A percentile compares a stretch with the other conserved stretches of the same genome.
Evolutionary conservation across 345 rosid species (phyloP).

Genomic region (Turnera subulata): DNA sequence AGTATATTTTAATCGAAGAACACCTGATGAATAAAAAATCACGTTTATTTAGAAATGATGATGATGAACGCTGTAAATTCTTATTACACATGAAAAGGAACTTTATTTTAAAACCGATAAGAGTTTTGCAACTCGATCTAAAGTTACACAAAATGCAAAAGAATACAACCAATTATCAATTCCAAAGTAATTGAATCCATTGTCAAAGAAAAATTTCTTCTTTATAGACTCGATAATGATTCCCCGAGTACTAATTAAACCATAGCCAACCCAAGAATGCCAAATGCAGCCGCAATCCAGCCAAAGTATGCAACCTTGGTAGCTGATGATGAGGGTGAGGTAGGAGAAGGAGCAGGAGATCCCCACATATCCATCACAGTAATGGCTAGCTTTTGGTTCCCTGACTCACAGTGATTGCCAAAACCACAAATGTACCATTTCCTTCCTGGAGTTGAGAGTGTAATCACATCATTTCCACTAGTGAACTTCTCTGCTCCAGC

Average conservation of each 20-base stretch:
- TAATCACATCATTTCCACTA: slow-evolving; percentile 24
- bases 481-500: background rate
- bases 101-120: too few relatives aligned
- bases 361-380: slow-evolving; percentile 14
- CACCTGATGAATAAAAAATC: too few relatives aligned
- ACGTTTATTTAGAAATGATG: too few relatives aligned
- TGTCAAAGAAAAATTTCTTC: too few relatives aligned
- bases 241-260: background rate
- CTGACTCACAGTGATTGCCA: slow-evolving; percentile 19
- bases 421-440: slow-evolving; percentile 40
- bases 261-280: slow-evolving; percentile 16
- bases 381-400: slow-evolving; percentile 28
- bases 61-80: too few relatives aligned
- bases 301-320: slow-evolving; percentile 3
- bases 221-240: too few relatives aligned
- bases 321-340: slow-evolving; percentile 8
- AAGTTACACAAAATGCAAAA: too few relatives aligned
- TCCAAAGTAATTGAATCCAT: too few relatives aligned
- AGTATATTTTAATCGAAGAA: too few relatives aligned
- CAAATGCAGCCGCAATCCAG: slow-evolving; percentile 8
- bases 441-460: slow-evolving; percentile 18
- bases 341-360: slow-evolving; percentile 13
- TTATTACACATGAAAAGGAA: too few relatives aligned
- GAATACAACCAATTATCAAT: too few relatives aligned
- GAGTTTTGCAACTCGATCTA: too few relatives aligned